Conservation (phyloP, 768 basidiomycete species). For the Sporobolomyces phaffii region DNA sequence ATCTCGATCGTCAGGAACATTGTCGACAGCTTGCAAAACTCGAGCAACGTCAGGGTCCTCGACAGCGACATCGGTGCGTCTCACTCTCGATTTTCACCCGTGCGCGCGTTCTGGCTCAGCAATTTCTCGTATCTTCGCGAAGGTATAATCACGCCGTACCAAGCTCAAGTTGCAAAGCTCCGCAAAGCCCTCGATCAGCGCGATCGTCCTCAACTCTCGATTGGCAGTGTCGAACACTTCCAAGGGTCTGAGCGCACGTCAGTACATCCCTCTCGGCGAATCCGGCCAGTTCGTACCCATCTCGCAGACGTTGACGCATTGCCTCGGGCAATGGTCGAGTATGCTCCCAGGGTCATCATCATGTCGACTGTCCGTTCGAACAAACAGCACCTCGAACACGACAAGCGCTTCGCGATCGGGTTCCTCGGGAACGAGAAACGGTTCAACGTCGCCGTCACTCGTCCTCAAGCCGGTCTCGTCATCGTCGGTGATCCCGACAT, state of each 20-base stretch:
- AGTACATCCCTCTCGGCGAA: background rate
- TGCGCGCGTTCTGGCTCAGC: no score
- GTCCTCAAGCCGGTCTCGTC: conserved; percentile 46
- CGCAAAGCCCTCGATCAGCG: background rate
- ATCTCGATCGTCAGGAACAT: conserved; percentile 15
- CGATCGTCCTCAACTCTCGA: background rate
- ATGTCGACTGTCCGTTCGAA: conserved; percentile 42
- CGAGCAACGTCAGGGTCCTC: background rate
- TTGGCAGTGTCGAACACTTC: conserved; percentile 34
- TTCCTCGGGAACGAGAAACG: conserved; percentile 45
- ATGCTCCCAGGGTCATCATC: conserved; percentile 28
- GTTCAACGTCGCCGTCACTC: conserved; percentile 48
- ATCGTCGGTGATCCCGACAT: conserved; percentile 45
- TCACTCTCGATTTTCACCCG: background rate
- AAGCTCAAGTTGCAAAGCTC: conserved; percentile 16
- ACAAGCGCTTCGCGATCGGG: conserved; percentile 44
- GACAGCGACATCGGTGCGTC: conserved; percentile 23
- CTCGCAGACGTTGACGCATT: no score
- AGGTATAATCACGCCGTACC: conserved; percentile 28
- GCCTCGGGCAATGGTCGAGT: background rate
- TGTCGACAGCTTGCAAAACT: background rate
- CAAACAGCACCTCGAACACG: conserved; percentile 41
- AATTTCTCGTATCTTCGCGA: no score
- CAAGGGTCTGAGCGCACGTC: conserved; percentile 26
- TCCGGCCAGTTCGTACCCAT: no score